Evolutionary conservation across 2,329 filamentous ascomycete species (phyloP).

Genomic region (Alternaria infectoria): DNA sequence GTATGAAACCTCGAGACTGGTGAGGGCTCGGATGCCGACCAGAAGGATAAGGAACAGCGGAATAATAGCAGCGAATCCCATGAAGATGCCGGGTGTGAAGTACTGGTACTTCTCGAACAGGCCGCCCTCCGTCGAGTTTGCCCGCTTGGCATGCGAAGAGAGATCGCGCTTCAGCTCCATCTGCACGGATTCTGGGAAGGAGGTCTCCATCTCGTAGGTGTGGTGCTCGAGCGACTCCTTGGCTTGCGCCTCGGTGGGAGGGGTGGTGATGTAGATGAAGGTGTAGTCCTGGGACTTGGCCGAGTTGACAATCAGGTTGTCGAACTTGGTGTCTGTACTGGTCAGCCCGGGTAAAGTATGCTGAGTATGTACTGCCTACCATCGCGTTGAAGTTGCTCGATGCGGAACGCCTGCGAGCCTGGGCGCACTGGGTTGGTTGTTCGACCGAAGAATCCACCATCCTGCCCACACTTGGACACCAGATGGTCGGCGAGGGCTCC

Average conservation of each 20-base stretch:
- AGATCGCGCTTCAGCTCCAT: slow-evolving; percentile 76
- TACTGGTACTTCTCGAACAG: slow-evolving; percentile 95
- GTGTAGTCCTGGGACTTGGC: slow-evolving; percentile 66
- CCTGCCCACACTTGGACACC: slow-evolving; percentile 55
- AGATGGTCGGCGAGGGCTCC: slow-evolving; percentile 52
- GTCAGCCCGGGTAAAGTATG: slow-evolving; percentile 4
- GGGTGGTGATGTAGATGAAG: slow-evolving; percentile 75
- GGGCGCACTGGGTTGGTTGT: slow-evolving; percentile 21
- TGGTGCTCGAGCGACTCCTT: slow-evolving; percentile 29
- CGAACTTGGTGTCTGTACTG: slow-evolving; percentile 28
- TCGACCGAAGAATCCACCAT: slow-evolving; percentile 29
- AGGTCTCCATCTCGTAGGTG: slow-evolving; percentile 68
- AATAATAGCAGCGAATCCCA: slow-evolving; percentile 74
- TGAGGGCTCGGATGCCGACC: slow-evolving; percentile 76
- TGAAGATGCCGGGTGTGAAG: slow-evolving; percentile 90
- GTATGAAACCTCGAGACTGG: slow-evolving; percentile 86
- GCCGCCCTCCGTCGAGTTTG: slow-evolving; percentile 34
- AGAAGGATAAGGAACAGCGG: slow-evolving; percentile 79
- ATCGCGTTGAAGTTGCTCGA: slow-evolving; percentile 21
- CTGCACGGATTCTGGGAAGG: slow-evolving; percentile 68
- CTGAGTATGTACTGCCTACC: slow-evolving; percentile 18
- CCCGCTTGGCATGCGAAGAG: slow-evolving; percentile 38
- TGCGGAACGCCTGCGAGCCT: slow-evolving; percentile 18
- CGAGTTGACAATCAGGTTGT: slow-evolving; percentile 43
- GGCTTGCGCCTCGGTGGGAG: slow-evolving; percentile 47